phyloP scores from a whole-genome alignment of 441 rosid genomes.

The Theobroma grandiflorum region DNA sequence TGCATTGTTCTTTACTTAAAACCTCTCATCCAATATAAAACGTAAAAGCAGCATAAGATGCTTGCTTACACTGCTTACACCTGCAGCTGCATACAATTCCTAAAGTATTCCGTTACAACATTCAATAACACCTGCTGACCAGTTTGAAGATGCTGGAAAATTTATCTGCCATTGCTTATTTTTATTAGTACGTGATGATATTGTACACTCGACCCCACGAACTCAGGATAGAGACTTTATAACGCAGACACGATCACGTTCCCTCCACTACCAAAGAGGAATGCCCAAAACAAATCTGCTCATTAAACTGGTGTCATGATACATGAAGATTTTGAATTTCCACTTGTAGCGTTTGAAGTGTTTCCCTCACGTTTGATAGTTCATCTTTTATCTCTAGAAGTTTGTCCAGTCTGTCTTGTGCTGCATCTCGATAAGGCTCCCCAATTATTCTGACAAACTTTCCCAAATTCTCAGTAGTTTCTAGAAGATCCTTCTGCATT shows the following conservation, averaged over 20 bases:
- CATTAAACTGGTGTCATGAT: conserved; percentile 33
- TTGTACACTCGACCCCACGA: background rate
- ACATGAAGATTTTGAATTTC: conserved; percentile 88
- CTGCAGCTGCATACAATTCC: background rate
- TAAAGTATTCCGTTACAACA: no score
- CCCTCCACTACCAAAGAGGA: background rate
- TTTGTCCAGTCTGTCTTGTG: conserved; percentile 65
- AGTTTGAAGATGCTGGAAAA: background rate
- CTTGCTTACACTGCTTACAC: background rate
- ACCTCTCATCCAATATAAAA: conserved; percentile 14
- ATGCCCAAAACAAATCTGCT: background rate
- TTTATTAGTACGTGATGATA: background rate
- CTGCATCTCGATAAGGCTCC: conserved; percentile 82
- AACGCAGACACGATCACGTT: background rate
- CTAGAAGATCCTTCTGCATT: conserved; percentile 83
- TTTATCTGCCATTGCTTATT: no score
- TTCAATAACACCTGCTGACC: background rate
- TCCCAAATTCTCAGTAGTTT: conserved; percentile 54
- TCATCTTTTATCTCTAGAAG: conserved; percentile 60
- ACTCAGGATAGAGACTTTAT: background rate
- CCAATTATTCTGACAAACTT: conserved; percentile 61
- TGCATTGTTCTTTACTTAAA: conserved; percentile 1
- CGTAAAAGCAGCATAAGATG: background rate
- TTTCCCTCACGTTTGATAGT: conserved; percentile 53
- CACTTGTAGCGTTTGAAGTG: conserved; percentile 56